These are phyloP conservation scores for Exophiala dermatitidis DNA, from an alignment of 2,329 filamentous ascomycete species.

Conservation along the genomic window DNA sequence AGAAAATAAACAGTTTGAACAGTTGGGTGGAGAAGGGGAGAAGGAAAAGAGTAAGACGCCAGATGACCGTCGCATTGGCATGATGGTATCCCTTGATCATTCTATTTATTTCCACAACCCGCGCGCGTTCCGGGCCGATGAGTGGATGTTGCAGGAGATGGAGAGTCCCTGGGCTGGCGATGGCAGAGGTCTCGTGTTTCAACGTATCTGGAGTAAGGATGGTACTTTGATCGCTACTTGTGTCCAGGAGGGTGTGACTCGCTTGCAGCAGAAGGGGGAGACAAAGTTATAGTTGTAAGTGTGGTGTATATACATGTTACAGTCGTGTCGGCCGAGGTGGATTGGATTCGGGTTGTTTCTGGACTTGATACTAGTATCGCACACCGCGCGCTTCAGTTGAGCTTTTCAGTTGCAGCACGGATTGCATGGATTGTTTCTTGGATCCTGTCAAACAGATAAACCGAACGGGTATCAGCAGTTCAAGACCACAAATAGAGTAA, in stretches of 20 bases:
- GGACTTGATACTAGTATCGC: background rate
- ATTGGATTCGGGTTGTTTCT: background rate
- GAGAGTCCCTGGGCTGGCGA: constrained; percentile 47
- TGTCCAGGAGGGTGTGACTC: constrained; percentile 45
- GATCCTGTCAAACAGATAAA: too few species aligned
- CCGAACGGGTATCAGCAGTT: too few species aligned
- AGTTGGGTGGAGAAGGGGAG: background rate
- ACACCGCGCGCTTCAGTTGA: too few species aligned
- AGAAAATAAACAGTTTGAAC: constrained; percentile 32
- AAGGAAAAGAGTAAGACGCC: constrained; percentile 3
- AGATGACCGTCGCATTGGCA: constrained; percentile 33
- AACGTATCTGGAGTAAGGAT: constrained; percentile 45
- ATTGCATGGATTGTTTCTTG: too few species aligned
- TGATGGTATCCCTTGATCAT: constrained; percentile 48
- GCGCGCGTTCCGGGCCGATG: constrained; percentile 42
- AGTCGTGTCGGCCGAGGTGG: background rate
- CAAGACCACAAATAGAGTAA: too few species aligned
- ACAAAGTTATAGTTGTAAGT: constrained; percentile 21
- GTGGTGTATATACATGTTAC: background rate
- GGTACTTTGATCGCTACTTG: constrained; percentile 45
- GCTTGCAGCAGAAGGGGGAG: constrained; percentile 38
- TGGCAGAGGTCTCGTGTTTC: constrained; percentile 42
- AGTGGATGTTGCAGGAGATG: constrained; percentile 47
- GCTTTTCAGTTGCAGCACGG: too few species aligned
- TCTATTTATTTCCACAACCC: constrained; percentile 48